These are phyloP conservation scores for Rhodosporidiobolus odoratus DNA, from an alignment of 768 basidiomycete genomes.

Conservation along the genomic window DNA sequence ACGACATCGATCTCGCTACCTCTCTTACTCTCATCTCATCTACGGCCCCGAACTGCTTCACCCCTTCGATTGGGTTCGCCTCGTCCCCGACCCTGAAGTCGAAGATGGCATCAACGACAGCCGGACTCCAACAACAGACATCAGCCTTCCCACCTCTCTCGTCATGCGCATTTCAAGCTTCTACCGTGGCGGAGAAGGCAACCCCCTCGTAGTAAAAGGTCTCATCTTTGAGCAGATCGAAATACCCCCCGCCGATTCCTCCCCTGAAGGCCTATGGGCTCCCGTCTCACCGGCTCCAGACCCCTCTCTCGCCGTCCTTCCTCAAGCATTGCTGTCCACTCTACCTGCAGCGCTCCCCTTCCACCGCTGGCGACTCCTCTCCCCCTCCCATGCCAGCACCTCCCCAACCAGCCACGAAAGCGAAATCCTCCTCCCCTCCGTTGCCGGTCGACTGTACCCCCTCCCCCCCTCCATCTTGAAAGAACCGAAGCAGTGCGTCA, in stretches of 20 bases:
- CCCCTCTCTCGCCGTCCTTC: neutral
- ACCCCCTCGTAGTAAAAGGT: slow-evolving; percentile 23
- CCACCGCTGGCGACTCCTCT: slow-evolving; percentile 20
- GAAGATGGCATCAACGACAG: neutral
- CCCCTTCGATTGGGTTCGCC: slow-evolving; percentile 27
- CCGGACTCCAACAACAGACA: neutral
- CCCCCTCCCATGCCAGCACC: neutral
- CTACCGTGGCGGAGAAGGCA: slow-evolving; percentile 13
- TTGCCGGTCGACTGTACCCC: slow-evolving; percentile 27
- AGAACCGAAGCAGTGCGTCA: neutral
- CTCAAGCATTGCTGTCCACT: neutral
- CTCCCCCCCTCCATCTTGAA: neutral
- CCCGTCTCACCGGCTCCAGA: neutral
- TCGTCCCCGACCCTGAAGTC: slow-evolving; percentile 1
- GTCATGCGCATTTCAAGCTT: slow-evolving; percentile 15
- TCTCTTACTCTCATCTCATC: slow-evolving; percentile 15
- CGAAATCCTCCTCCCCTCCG: slow-evolving; percentile 9
- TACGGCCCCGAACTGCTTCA: slow-evolving; percentile 30
- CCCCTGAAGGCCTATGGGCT: neutral
- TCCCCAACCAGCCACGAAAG: neutral
- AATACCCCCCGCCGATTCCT: neutral
- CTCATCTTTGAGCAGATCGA: slow-evolving; percentile 25
- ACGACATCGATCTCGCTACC: slow-evolving; percentile 10
- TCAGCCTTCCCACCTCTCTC: slow-evolving; percentile 7
- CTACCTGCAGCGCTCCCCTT: slow-evolving; percentile 21